Percentiles rank a stretch among this genome's conserved stretches.
Conservation (phyloP, 352 stramenopile genomes). For the Phytophthora boehmeriae region DNA sequence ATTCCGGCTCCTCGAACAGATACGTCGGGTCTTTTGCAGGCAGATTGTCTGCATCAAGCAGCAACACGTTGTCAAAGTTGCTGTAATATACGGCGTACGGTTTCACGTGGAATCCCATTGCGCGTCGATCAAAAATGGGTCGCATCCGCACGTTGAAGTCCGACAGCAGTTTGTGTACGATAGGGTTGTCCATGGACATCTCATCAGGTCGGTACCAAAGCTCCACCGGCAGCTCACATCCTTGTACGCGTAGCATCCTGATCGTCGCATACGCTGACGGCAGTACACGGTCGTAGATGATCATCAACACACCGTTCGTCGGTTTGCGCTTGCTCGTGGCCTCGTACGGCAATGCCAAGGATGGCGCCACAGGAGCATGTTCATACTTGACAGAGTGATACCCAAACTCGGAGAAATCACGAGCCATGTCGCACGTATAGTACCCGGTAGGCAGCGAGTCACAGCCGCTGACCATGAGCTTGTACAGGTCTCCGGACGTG, state of each 20-base stretch:
- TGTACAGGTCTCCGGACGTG: conserved; percentile 79
- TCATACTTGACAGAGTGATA: conserved; percentile 74
- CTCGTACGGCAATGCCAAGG: conserved; percentile 60
- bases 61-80: conserved; percentile 83
- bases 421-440: conserved; percentile 84
- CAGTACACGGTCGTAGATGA: conserved; percentile 85
- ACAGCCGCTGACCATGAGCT: conserved; percentile 83
- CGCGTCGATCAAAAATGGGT: conserved; percentile 77
- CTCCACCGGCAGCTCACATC: conserved; percentile 80
- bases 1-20: conserved; percentile 83
- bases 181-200: conserved; percentile 84
- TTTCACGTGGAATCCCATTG: conserved; percentile 84
- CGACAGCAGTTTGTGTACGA: conserved; percentile 70
- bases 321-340: conserved; percentile 52
- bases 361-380: conserved; percentile 69
- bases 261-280: conserved; percentile 82
- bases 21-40: conserved; percentile 83
- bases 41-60: conserved; percentile 86
- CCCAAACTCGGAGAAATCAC: conserved; percentile 84
- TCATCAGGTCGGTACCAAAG: conserved; percentile 88
- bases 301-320: conserved; percentile 82
- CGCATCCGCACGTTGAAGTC: conserved; percentile 81
- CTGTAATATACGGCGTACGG: conserved; percentile 88
- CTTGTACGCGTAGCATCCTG: conserved; percentile 74
- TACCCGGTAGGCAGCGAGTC: conserved; percentile 71